These are phyloP conservation scores for Picea glauca DNA, from an alignment of 75 land plant genomes.

Conservation along the genomic window DNA sequence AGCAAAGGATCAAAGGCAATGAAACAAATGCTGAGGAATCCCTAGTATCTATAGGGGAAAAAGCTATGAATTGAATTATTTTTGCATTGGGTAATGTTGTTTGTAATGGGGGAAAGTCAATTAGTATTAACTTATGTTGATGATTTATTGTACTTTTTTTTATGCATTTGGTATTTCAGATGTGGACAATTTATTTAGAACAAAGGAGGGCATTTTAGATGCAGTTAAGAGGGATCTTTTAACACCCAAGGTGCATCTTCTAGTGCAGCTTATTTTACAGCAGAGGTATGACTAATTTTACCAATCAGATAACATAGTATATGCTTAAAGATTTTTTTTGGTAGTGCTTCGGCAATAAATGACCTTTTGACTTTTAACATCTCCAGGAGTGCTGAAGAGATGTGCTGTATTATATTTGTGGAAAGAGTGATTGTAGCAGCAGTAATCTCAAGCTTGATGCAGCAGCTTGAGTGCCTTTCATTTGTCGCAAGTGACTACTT, in stretches of 20 bases:
- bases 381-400: slow-evolving; percentile 24
- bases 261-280: slow-evolving; percentile 38
- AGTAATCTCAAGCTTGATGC: slow-evolving; percentile 46
- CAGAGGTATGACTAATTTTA: slow-evolving; percentile 29
- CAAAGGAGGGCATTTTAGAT: not conserved
- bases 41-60: too few relatives aligned
- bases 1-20: too few relatives aligned
- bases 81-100: too few relatives aligned
- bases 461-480: slow-evolving; percentile 44
- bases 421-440: slow-evolving; percentile 4
- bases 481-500: slow-evolving; percentile 49
- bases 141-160: too few relatives aligned
- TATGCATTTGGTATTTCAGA: not conserved
- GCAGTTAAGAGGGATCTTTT: slow-evolving; percentile 34
- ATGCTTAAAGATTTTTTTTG: not conserved
- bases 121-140: too few relatives aligned
- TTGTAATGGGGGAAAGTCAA: too few relatives aligned
- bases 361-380: slow-evolving; percentile 1
- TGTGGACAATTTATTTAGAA: not conserved
- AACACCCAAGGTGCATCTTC: slow-evolving; percentile 46
- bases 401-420: slow-evolving; percentile 5
- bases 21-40: too few relatives aligned
- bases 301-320: not conserved
- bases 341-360: not conserved
- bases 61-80: too few relatives aligned